Base-by-base conservation (phyloP, 192 early-diverging fungal species). In the Kappamyces sp. region DNA sequence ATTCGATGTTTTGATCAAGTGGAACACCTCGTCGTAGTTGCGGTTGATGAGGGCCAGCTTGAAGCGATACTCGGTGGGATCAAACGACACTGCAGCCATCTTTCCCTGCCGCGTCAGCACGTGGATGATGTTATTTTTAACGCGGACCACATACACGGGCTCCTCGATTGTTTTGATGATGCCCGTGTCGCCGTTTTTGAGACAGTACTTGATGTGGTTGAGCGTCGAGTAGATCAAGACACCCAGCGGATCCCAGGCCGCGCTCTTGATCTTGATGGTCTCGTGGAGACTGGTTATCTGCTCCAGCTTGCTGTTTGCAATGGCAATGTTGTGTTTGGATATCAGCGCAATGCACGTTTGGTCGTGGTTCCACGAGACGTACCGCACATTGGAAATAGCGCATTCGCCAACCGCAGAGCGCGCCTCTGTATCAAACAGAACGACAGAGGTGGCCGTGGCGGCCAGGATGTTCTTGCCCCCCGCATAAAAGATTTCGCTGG, bases 31-130 rank as follows among this genome's bases (percentile, higher is more conserved):
- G 57, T 94, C 91, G 70, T 97, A 97, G 72, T 99, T 91, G 44
- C 85, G 81, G 59, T 87, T 82, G 37, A 90, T 82, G 38, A 99
- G 75, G 1, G 97, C 90, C 47, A 94, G 75, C 74, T 99, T 99
- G 86, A 99, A 99, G 2, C 87, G 84, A 75, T 97, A 99, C 69
- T 99, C 97, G n/a, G 93, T 97, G 2, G 94, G 93, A 60, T 99
- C 97, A 51, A 99, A 89, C 55, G 84, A 80, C 50, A 99, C 84
- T 3, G 85, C 79, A 37, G 85, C 78, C n/a, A 91, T 83, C 64
- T 88, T 90, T 54, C 86, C 91, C 57, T 94, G 90, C 52, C 97
- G 88, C 69, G 96, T 91, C 13, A 99, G 69, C 60, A 86, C 87
- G 73, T 87, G 84, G 6, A 97, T 71, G 43, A 80, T 88, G 63